A percentile compares a stretch with the other conserved stretches of the same genome.
Conservation (phyloP, 2,329 filamentous ascomycete species). For the Nannizzia gypsea region DNA sequence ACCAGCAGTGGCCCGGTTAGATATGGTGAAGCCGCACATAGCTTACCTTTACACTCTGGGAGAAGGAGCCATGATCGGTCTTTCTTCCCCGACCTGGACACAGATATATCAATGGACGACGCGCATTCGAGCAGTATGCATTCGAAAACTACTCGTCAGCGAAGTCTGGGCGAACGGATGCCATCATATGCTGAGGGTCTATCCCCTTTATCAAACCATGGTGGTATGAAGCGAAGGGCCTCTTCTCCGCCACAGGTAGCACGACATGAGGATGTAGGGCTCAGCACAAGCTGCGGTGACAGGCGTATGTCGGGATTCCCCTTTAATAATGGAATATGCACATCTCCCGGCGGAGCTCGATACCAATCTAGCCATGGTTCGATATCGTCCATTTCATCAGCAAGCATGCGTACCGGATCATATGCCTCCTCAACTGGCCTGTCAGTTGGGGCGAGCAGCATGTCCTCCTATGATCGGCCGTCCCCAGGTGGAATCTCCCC, state of each 20-base stretch:
- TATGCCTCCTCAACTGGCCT: constrained; percentile 50
- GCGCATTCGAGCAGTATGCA: constrained; percentile 21
- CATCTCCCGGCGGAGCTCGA: constrained; percentile 40
- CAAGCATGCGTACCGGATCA: constrained; percentile 49
- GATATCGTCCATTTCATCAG: constrained; percentile 54
- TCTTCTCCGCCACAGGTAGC: constrained; percentile 46
- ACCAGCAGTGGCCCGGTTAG: constrained; percentile 14
- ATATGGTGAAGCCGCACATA: constrained; percentile 38
- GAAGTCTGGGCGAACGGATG: constrained; percentile 30
- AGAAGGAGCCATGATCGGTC: constrained; percentile 53
- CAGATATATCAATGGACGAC: constrained; percentile 32
- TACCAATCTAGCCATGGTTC: constrained; percentile 49
- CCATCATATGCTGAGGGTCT: constrained; percentile 25
- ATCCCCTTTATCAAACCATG: constrained; percentile 34
- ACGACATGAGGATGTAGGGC: constrained; percentile 36
- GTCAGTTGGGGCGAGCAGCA: constrained; percentile 50
- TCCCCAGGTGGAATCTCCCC: constrained; percentile 52
- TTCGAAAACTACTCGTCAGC: constrained; percentile 15
- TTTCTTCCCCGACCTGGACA: constrained; percentile 40
- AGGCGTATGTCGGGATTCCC: constrained; percentile 44
- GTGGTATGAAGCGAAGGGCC: constrained; percentile 53
- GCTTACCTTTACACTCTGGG: constrained; percentile 41
- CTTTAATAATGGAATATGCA: constrained; percentile 34
- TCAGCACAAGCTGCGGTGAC: constrained; percentile 28
- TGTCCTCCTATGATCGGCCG: constrained; percentile 48